A percentile compares a stretch with the other conserved stretches of the same genome.
Conservation (phyloP, 768 basidiomycete species). For the Termitomyces sp. region DNA sequence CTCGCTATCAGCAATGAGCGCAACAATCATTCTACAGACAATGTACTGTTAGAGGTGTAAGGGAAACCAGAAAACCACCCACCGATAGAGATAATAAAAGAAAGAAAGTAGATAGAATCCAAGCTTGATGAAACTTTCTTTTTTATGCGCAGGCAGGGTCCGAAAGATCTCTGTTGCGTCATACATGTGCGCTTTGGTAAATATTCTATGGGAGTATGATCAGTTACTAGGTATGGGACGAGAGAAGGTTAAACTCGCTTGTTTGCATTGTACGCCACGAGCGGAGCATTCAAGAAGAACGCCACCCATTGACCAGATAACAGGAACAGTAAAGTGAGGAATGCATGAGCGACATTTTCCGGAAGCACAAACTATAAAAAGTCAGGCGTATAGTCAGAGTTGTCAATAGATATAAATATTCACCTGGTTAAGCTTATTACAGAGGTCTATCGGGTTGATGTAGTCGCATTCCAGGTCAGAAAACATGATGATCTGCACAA, state of each 20-base stretch:
- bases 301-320: slow-evolving; percentile 94
- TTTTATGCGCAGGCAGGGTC: slow-evolving; percentile 90
- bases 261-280: slow-evolving; percentile 88
- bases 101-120: slow-evolving; percentile 91
- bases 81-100: slow-evolving; percentile 92
- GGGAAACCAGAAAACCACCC: slow-evolving; percentile 24
- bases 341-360: slow-evolving; percentile 93
- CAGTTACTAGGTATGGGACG: neutral
- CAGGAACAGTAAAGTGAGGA: slow-evolving; percentile 89
- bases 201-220: slow-evolving; percentile 55
- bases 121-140: slow-evolving; percentile 93
- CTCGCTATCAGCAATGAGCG: slow-evolving; percentile 79
- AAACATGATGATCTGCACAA: slow-evolving; percentile 95
- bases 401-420: slow-evolving; percentile 18
- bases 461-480: slow-evolving; percentile 99
- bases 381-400: neutral
- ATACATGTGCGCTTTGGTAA: slow-evolving; percentile 95
- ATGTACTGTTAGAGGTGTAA: slow-evolving; percentile 1
- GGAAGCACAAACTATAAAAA: slow-evolving; percentile 85
- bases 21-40: slow-evolving; percentile 72
- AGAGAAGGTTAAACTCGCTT: slow-evolving; percentile 61
- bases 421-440: slow-evolving; percentile 98
- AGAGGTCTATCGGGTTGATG: slow-evolving; percentile 99
- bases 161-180: slow-evolving; percentile 99
- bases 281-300: slow-evolving; percentile 84